Conservation (phyloP, 257 asterid species). For the Jacaranda copaia region DNA sequence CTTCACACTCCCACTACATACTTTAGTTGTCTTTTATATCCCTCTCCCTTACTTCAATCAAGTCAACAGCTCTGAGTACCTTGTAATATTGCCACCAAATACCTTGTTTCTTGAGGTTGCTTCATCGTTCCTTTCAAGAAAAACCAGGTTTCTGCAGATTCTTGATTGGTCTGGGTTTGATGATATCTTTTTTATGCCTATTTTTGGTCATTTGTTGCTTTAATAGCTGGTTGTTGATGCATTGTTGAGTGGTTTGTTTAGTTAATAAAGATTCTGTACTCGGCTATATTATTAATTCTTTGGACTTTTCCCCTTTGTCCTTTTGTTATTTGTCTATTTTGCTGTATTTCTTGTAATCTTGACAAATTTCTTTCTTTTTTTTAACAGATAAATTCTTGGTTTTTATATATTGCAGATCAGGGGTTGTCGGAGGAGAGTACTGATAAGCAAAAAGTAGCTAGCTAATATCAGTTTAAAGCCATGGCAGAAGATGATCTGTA, state of each 20-base stretch:
- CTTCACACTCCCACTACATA: background rate
- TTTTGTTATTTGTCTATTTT: background rate
- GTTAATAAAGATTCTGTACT: constrained; percentile 30
- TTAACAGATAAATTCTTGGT: background rate
- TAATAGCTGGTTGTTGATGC: background rate
- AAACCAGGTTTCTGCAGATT: constrained; percentile 10
- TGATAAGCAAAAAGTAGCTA: background rate
- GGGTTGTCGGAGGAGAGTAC: constrained; percentile 25
- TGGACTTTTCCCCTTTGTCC: constrained; percentile 10
- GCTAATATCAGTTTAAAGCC: constrained; percentile 7
- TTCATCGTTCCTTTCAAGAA: constrained; percentile 14
- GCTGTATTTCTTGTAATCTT: background rate
- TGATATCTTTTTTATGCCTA: background rate
- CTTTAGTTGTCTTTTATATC: constrained; percentile 26
- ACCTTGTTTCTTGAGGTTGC: background rate
- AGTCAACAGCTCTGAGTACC: constrained; percentile 29
- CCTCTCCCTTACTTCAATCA: constrained; percentile 27
- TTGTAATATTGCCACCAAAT: background rate
- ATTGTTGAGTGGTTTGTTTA: background rate
- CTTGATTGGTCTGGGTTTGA: background rate
- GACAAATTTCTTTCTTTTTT: background rate
- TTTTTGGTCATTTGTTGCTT: constrained; percentile 3
- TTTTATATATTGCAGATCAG: constrained; percentile 22
- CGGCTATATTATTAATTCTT: constrained; percentile 10
- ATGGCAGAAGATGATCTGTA: constrained; percentile 62